Conservation (phyloP, 140 eudicot species). For the Erigeron philadelphicus region DNA sequence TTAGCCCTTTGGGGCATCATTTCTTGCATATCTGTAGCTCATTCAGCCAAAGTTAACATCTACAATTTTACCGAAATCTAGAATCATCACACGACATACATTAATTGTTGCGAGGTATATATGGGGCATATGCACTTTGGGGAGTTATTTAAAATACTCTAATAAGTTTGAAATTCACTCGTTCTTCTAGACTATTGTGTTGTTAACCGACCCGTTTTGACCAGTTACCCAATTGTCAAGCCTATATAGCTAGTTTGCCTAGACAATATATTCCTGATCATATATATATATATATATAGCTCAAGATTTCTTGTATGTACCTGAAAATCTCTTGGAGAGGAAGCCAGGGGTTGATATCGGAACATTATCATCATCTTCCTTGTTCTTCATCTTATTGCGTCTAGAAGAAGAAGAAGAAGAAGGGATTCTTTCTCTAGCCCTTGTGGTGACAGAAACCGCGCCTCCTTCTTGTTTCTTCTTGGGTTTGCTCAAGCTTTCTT, state of each 20-base stretch:
- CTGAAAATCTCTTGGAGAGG: conserved; percentile 42
- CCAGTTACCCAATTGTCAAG: no score
- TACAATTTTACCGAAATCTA: no score
- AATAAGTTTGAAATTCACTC: no score
- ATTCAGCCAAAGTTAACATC: no score
- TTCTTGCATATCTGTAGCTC: conserved; percentile 29
- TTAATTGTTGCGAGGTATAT: no score
- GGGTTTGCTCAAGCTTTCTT: conserved; percentile 32
- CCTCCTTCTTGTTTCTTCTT: conserved; percentile 44
- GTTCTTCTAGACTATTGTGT: no score
- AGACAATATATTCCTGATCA: not conserved
- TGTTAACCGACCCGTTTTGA: no score
- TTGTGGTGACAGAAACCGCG: conserved; percentile 26
- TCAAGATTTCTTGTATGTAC: conserved; percentile 15
- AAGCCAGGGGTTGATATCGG: conserved; percentile 29
- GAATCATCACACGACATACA: no score
- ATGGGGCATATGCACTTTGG: no score
- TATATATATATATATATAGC: not conserved
- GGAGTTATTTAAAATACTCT: no score
- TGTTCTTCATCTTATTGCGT: conserved; percentile 29
- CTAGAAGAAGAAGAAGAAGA: conserved; percentile 25
- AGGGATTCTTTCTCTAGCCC: conserved; percentile 29
- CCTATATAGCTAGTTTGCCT: no score
- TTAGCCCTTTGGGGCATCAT: conserved; percentile 32
- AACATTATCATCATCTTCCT: conserved; percentile 31